phyloP scores from a whole-genome alignment of 2,329 filamentous ascomycete species.

The Bipolaris victoriae region DNA sequence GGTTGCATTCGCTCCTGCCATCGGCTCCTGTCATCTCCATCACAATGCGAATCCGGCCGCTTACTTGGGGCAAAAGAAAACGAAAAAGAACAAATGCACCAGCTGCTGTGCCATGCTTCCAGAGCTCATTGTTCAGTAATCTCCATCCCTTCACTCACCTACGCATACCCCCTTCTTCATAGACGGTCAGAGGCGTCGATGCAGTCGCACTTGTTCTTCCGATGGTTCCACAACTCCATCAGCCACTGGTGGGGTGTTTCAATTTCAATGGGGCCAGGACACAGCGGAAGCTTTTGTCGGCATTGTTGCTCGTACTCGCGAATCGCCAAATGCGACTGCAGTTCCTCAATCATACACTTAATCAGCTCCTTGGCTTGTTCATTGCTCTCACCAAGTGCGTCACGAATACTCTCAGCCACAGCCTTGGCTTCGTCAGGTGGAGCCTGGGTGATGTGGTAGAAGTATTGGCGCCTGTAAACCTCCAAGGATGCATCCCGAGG shows the following conservation, averaged over 20 bases:
- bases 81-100: constrained; percentile 11
- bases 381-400: constrained; percentile 3
- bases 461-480: constrained; percentile 33
- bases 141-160: not conserved
- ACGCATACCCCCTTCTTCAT: not conserved
- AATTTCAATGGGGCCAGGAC: constrained; percentile 30
- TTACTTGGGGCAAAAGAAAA: constrained; percentile 6
- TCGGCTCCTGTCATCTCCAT: not conserved
- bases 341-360: constrained; percentile 29
- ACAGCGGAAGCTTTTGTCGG: constrained; percentile 33
- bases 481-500: constrained; percentile 26
- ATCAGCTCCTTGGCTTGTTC: constrained; percentile 20
- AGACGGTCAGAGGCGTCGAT: constrained; percentile 9
- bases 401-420: constrained; percentile 16
- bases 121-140: constrained; percentile 1
- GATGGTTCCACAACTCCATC: constrained; percentile 26
- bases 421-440: constrained; percentile 11
- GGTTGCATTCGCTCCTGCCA: not conserved
- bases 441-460: constrained; percentile 23
- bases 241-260: constrained; percentile 34
- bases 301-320: constrained; percentile 31
- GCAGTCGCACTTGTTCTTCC: constrained; percentile 29
- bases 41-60: constrained; percentile 2
- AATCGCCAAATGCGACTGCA: constrained; percentile 26
- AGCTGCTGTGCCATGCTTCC: not conserved